Percentiles rank a stretch among this genome's conserved stretches.
These are phyloP conservation scores for Meyerozyma elateridarum DNA, from an alignment of 1,139 yeast genomes.

Conservation along the genomic window DNA sequence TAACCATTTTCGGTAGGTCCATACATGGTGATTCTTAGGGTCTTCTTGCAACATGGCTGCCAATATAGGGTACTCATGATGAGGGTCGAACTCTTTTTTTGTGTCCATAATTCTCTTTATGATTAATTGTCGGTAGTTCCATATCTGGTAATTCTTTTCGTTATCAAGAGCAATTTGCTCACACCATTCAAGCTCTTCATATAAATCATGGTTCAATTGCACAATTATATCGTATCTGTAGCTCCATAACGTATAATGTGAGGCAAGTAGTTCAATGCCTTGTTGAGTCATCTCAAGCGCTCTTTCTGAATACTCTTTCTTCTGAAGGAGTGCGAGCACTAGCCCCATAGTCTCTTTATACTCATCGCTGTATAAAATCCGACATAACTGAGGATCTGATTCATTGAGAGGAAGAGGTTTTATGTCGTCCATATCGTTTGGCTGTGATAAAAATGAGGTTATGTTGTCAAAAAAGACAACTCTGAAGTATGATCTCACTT, in stretches of 20 bases:
- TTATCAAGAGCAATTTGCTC: constrained; percentile 69
- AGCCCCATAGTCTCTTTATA: constrained; percentile 59
- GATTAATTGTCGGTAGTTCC: constrained; percentile 81
- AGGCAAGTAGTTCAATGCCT: constrained; percentile 69
- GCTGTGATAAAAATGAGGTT: too few species aligned
- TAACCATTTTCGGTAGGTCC: constrained; percentile 89
- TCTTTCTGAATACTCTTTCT: constrained; percentile 62
- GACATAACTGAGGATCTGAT: constrained; percentile 56
- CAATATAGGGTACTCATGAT: constrained; percentile 59
- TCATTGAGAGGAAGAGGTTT: constrained; percentile 38
- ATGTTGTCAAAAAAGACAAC: too few species aligned
- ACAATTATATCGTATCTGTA: constrained; percentile 61
- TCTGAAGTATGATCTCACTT: too few species aligned
- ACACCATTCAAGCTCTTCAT: constrained; percentile 68
- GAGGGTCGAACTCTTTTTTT: constrained; percentile 31
- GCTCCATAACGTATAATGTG: constrained; percentile 88
- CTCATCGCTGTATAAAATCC: constrained; percentile 72
- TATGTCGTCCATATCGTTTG: constrained; percentile 37
- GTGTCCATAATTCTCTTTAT: constrained; percentile 31
- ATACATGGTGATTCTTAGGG: constrained; percentile 88
- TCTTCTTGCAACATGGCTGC: constrained; percentile 71
- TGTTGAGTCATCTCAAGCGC: constrained; percentile 62
- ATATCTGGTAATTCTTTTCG: constrained; percentile 90
- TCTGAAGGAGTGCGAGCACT: constrained; percentile 55
- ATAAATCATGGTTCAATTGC: constrained; percentile 27